Conservation (phyloP, 495 filamentous ascomycete genomes). For the Aspergillus indologenus region DNA sequence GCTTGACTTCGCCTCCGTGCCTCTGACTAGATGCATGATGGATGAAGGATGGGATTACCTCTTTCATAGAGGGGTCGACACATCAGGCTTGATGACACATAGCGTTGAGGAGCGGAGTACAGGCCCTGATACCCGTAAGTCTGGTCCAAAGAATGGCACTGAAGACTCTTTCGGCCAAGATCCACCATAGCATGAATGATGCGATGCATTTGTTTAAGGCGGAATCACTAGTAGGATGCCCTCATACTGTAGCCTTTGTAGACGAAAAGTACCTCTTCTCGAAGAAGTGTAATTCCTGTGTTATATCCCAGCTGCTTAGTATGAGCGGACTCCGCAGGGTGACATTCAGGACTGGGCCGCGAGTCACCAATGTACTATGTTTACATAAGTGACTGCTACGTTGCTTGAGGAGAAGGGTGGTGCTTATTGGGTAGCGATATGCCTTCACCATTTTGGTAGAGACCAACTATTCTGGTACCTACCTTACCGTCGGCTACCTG, state of each 20-base stretch:
- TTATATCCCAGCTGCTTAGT: not conserved
- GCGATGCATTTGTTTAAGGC: not conserved
- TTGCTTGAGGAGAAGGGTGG: not conserved
- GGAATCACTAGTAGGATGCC: not conserved
- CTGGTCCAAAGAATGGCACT: not conserved
- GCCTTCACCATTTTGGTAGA: not conserved
- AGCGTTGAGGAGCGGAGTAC: not conserved
- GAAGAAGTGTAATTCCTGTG: not conserved
- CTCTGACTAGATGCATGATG: not conserved
- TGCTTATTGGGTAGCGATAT: not conserved
- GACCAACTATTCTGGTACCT: not conserved
- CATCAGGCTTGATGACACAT: not conserved
- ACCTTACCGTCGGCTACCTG: conserved; percentile 17
- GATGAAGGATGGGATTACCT: not conserved
- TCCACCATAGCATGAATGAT: not conserved
- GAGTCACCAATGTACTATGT: not conserved
- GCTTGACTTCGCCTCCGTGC: not conserved
- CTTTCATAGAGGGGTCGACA: not conserved
- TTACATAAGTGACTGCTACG: not conserved
- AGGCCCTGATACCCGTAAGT: not conserved
- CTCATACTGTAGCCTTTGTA: not conserved
- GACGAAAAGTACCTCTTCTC: not conserved
- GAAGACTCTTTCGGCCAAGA: not conserved
- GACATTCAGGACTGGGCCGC: not conserved
- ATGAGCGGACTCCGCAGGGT: not conserved